Evolutionary conservation across 306 rosid species (phyloP), one percentile per base, ranked within the genome.

Genomic region (Boehmeria nivea): DNA sequence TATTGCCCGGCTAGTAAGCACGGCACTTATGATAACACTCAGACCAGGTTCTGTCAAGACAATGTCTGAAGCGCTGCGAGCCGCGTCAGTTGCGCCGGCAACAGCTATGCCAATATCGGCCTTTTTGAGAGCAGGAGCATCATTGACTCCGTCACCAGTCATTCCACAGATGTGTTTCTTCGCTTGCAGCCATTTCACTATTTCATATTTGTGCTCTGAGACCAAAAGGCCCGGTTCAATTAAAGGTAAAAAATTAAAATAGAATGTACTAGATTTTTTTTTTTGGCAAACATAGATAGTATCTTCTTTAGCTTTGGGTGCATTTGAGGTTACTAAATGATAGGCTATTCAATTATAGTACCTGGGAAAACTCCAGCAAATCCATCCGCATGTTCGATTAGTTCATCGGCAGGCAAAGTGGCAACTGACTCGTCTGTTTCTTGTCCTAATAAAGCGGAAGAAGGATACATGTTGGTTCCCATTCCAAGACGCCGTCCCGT

Each of bases 51-150:
- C 87, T 1, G 96, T 84, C 51, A 88, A 75, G 38, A 88, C 96
- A 72, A 88, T 82, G 66, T 88, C 96, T 3, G 96, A 88, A 46
- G 96, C 96, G 12, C 94, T 74, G 19, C 86, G 88, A 69, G 95
- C 95, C 25, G 95, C 95, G 49, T 87, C 95, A 43, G 95, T 81
- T 51, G 95, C 93, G 76, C 84, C 95, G 3, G 93, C 93, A n/a
- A 87, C 95, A 62, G 95, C 95, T 57, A 86, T 86, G 54, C 95
- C 95, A n/a, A 86, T 83, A 65, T 86, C 95, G 20, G 95, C 95
- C 43, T 71, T 86, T 54, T 83, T 86, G 56, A 86, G 95, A 52
- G 91, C 91, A 16, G 95, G 91, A 52, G 95, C 93, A 75, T 87
- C 95, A 47, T 87, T 87, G 16, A 87, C 95, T 31, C 95, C 95